These are phyloP conservation scores for Sclerotinia borealis DNA, from an alignment of 2,329 filamentous ascomycete species.

Conservation along the genomic window DNA sequence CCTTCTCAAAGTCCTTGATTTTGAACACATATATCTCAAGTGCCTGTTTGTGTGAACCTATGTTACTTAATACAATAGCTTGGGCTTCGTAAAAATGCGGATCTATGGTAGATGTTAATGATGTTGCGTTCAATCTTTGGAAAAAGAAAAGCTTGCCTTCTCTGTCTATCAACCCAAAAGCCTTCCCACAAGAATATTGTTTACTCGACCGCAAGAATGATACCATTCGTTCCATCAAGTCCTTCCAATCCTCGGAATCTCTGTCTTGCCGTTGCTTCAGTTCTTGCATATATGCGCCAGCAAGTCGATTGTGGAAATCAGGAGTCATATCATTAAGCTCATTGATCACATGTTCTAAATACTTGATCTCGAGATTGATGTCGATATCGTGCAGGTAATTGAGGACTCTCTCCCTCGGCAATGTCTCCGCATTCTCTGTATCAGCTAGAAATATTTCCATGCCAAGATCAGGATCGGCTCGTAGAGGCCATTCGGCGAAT, in stretches of 20 bases:
- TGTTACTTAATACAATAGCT: conserved; percentile 86
- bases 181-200: conserved; percentile 74
- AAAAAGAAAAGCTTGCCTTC: conserved; percentile 53
- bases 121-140: background rate
- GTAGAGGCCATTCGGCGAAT: conserved; percentile 83
- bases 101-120: conserved; percentile 45
- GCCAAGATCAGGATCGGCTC: conserved; percentile 63
- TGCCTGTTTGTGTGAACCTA: conserved; percentile 92
- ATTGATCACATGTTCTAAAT: conserved; percentile 84
- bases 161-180: conserved; percentile 69
- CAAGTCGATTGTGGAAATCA: conserved; percentile 79
- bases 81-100: conserved; percentile 81
- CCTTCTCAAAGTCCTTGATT: conserved; percentile 77
- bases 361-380: conserved; percentile 64
- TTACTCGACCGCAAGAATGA: conserved; percentile 68
- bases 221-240: conserved; percentile 61
- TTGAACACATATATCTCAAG: conserved; percentile 98
- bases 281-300: conserved; percentile 61
- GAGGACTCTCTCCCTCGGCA: conserved; percentile 72
- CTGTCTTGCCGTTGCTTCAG: conserved; percentile 35
- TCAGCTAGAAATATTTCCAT: conserved; percentile 94
- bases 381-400: conserved; percentile 68
- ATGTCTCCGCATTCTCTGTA: conserved; percentile 86
- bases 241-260: conserved; percentile 46
- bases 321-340: conserved; percentile 81